A percentile compares a stretch with the other conserved stretches of the same genome.
Conservation (phyloP, 441 rosid genomes). For the Populus hybrid region DNA sequence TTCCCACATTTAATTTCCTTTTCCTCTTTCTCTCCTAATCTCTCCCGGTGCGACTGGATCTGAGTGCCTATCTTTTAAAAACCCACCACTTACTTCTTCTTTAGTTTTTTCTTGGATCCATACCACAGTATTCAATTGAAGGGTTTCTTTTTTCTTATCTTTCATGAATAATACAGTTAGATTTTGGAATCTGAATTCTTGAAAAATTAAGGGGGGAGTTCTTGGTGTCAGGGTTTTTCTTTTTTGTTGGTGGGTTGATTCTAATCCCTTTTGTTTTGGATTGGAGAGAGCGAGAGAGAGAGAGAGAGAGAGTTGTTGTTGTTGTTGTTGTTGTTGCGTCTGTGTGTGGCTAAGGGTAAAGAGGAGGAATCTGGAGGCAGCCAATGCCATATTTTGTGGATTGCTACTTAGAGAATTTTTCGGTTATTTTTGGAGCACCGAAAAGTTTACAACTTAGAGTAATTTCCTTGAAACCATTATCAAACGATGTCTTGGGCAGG, state of each 20-base stretch:
- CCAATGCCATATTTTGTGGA: conserved; percentile 39
- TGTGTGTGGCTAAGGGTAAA: conserved; percentile 5
- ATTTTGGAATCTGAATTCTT: conserved; percentile 7
- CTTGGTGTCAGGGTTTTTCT: conserved; percentile 13
- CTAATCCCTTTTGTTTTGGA: neutral
- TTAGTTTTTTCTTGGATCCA: conserved; percentile 8
- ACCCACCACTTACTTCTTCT: conserved; percentile 8
- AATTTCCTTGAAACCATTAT: conserved; percentile 1
- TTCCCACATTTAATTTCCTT: neutral
- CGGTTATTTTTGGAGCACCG: conserved; percentile 41
- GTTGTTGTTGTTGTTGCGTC: neutral
- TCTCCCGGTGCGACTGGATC: conserved; percentile 60
- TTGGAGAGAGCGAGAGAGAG: neutral
- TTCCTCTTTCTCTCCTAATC: neutral
- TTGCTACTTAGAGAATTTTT: conserved; percentile 28
- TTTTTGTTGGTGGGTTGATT: conserved; percentile 12
- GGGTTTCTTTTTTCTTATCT: neutral
- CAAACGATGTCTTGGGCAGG: conserved; percentile 91
- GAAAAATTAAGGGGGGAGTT: conserved; percentile 8
- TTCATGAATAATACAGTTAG: neutral
- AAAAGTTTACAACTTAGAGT: conserved; percentile 25
- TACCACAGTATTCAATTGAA: neutral
- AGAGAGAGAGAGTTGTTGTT: neutral
- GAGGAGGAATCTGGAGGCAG: conserved; percentile 23
- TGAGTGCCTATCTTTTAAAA: conserved; percentile 37